Base-by-base conservation (phyloP, 2,329 filamentous ascomycete species). In the Fusarium bactridioides region DNA sequence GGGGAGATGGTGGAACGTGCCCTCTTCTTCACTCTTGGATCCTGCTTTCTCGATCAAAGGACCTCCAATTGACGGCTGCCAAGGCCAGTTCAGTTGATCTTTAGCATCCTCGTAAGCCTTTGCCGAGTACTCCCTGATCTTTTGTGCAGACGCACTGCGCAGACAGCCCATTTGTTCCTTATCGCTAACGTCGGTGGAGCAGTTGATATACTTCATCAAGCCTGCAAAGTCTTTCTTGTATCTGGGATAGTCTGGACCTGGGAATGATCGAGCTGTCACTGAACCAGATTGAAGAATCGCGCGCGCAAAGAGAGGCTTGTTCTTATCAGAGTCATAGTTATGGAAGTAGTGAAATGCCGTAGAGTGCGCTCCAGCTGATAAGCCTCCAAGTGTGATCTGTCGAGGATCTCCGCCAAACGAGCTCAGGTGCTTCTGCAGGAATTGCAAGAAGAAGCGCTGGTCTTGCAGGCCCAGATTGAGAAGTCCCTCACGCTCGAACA, bases 301-400 rank as follows among this genome's bases (percentile, higher is more conserved):
- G 1, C 62, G 40, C 3, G 48, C 41, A 5, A 65, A 65, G 5
- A 65, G 59, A 2, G 59, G 62, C 6, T 56, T 65, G 1, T 57
- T 16, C 35, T 55, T 56, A 18, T 57, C 48, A 3, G n/a, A 31
- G 4, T 25, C 48, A 8, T 65, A 65, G 9, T 65, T 65, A 23
- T 64, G 62, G 10, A 64, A 65, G 16, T 64, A 65, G 18, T 65
- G 62, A 4, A 65, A 65, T 1, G 62, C 59, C 0, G 62, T 65
- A 5, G 62, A 65, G 3, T 65, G 62, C 19, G 62, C 62, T 5
- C 64, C 64, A 1, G 64, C 64, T 2, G 62, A 67, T 10, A 59
- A 21, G 6, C 64, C 64, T 8, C 37, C 45, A 12, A 67, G 29
- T 2, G 64, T 67, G 16, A 67, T 29, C 16, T 54, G 54, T 7